Conservation (phyloP, 768 basidiomycete genomes). For the Gloeopeniophorella convolvens region DNA sequence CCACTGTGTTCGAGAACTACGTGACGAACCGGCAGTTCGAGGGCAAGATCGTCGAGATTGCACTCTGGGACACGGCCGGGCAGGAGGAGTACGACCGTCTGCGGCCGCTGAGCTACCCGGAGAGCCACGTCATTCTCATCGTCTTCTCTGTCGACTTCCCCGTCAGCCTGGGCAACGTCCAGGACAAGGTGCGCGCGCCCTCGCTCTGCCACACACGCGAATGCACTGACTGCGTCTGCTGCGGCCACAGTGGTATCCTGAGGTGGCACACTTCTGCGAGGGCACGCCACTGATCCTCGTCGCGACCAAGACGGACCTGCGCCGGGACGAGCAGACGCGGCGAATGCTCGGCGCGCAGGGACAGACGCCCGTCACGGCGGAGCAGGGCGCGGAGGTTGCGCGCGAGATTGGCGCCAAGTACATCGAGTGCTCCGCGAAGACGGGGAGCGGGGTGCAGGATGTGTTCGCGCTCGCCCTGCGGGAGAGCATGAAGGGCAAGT, state of each 20-base stretch:
- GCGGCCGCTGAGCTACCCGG: conserved; percentile 79
- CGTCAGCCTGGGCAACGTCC: conserved; percentile 82
- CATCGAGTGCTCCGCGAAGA: conserved; percentile 91
- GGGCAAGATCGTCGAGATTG: conserved; percentile 85
- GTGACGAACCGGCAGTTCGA: conserved; percentile 83
- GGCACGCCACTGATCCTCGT: conserved; percentile 86
- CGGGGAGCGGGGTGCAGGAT: conserved; percentile 83
- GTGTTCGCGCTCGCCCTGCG: conserved; percentile 86
- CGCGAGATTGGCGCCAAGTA: conserved; percentile 92
- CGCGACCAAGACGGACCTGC: conserved; percentile 89
- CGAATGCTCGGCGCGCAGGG: conserved; percentile 90
- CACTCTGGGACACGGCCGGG: conserved; percentile 98
- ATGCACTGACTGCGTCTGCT: conserved; percentile 10
- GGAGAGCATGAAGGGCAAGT: conserved; percentile 80
- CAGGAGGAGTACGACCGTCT: conserved; percentile 95
- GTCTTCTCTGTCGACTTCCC: conserved; percentile 95
- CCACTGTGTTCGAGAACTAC: conserved; percentile 93
- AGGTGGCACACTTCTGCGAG: conserved; percentile 90
- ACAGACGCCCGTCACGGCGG: conserved; percentile 68
- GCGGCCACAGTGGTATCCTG: conserved; percentile 73
- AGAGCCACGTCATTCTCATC: conserved; percentile 87
- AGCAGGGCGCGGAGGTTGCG: conserved; percentile 81
- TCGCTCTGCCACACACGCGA: background rate
- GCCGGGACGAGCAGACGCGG: conserved; percentile 78
- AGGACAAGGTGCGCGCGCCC: conserved; percentile 64